Evolutionary conservation across 306 rosid species (phyloP).

Genomic region (Medicago lupulina): DNA sequence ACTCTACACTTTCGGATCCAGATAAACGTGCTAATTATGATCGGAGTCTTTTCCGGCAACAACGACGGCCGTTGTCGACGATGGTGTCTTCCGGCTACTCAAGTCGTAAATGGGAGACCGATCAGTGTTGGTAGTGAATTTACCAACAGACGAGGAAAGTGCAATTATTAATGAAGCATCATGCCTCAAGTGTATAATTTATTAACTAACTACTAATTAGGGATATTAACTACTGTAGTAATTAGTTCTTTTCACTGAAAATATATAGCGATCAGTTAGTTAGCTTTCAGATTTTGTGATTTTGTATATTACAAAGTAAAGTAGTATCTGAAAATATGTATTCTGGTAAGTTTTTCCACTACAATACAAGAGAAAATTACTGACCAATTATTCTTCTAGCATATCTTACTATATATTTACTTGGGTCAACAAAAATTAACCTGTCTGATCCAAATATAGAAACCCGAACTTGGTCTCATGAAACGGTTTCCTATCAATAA

Average conservation of each 20-base stretch:
- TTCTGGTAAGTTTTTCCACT: too few relatives aligned
- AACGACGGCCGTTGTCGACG: slow-evolving; percentile 61
- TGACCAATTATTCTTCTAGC: too few relatives aligned
- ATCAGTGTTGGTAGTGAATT: not conserved
- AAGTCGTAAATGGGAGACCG: not conserved
- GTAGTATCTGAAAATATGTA: not conserved
- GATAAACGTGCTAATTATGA: slow-evolving; percentile 86
- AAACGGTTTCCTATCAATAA: too few relatives aligned
- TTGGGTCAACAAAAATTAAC: too few relatives aligned
- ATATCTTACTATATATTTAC: too few relatives aligned
- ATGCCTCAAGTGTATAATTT: not conserved
- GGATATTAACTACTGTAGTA: not conserved
- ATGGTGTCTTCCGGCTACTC: slow-evolving; percentile 56
- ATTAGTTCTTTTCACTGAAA: not conserved
- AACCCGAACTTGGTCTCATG: too few relatives aligned
- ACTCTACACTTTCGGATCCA: slow-evolving; percentile 88
- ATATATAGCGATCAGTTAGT: not conserved
- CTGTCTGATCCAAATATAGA: too few relatives aligned
- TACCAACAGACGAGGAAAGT: not conserved
- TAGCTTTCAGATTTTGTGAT: not conserved
- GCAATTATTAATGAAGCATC: not conserved
- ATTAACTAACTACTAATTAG: not conserved
- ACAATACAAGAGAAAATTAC: too few relatives aligned
- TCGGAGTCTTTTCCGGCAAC: slow-evolving; percentile 50
- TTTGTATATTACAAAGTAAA: not conserved